Evolutionary conservation across 495 filamentous ascomycete species (phyloP).

Genomic region (Rusavskia elegans): DNA sequence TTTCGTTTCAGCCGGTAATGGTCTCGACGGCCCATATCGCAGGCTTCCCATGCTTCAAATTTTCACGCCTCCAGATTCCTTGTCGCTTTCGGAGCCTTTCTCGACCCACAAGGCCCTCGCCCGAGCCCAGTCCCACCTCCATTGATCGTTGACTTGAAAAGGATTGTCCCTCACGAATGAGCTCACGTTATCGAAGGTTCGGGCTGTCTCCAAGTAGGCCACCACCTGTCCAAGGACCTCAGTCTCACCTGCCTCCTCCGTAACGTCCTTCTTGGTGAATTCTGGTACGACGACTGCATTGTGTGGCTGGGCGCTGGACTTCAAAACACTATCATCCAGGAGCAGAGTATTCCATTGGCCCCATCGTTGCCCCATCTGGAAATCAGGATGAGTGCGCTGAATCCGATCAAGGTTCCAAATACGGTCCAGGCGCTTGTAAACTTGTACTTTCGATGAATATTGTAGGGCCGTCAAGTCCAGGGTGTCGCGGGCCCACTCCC

Average conservation of each 20-base stretch:
- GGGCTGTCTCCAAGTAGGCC: slow-evolving; percentile 8
- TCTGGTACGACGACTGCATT: slow-evolving; percentile 73
- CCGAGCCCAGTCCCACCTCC: slow-evolving; percentile 3
- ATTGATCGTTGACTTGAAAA: slow-evolving; percentile 2
- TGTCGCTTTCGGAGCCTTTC: not conserved
- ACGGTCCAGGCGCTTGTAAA: slow-evolving; percentile 66
- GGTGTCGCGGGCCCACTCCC: slow-evolving; percentile 65
- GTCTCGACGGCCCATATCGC: too few species aligned
- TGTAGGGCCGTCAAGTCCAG: slow-evolving; percentile 48
- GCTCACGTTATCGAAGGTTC: slow-evolving; percentile 8
- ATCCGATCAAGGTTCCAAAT: slow-evolving; percentile 53
- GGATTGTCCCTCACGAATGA: slow-evolving; percentile 4
- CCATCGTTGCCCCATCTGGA: slow-evolving; percentile 29
- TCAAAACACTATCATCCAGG: slow-evolving; percentile 68
- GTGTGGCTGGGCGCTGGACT: slow-evolving; percentile 66
- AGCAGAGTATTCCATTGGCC: slow-evolving; percentile 76
- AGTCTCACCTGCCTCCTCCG: not conserved
- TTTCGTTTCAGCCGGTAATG: not conserved
- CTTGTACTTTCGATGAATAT: slow-evolving; percentile 56
- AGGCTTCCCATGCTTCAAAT: not conserved
- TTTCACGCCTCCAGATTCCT: not conserved
- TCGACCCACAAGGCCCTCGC: not conserved
- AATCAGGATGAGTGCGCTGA: slow-evolving; percentile 29
- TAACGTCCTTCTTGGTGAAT: slow-evolving; percentile 28
- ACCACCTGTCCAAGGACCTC: slow-evolving; percentile 11